Conservation (phyloP, 1,139 yeast genomes). For the Wickerhamomyces sp. region DNA sequence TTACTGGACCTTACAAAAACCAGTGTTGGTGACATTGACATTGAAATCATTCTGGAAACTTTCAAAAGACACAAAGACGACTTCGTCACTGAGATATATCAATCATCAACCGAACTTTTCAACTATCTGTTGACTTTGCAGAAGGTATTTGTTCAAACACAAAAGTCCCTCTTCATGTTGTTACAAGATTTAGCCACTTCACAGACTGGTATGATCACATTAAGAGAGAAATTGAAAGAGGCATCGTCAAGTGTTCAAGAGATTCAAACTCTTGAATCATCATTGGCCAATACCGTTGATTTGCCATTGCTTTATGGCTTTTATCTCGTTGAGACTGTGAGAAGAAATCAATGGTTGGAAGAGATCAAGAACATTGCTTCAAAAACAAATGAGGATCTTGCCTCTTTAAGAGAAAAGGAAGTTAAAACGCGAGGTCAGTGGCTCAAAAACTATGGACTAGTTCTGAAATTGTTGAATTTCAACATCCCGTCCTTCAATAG, state of each 20-base stretch:
- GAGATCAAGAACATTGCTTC: conserved; percentile 45
- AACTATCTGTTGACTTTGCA: conserved; percentile 20
- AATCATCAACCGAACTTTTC: conserved; percentile 26
- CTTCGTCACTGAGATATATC: conserved; percentile 27
- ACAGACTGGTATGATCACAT: conserved; percentile 15
- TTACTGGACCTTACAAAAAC: conserved; percentile 11
- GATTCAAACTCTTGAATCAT: conserved; percentile 36
- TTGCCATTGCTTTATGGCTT: conserved; percentile 80
- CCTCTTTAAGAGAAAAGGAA: conserved; percentile 57
- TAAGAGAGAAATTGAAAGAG: conserved; percentile 16
- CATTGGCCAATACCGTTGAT: conserved; percentile 55
- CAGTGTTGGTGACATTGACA: conserved; percentile 16
- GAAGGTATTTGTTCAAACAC: conserved; percentile 13
- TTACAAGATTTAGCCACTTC: conserved; percentile 13
- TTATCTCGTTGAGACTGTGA: conserved; percentile 60
- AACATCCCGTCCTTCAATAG: conserved; percentile 23
- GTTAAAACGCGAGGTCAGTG: conserved; percentile 52
- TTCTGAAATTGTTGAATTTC: conserved; percentile 32
- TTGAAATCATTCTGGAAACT: conserved; percentile 22
- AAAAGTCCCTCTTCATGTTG: conserved; percentile 16
- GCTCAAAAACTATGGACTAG: conserved; percentile 54
- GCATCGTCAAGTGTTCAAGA: conserved; percentile 16
- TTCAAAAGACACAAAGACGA: conserved; percentile 26
- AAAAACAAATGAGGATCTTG: conserved; percentile 55
- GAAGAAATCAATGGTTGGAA: conserved; percentile 66